Evolutionary conservation across 2,329 filamentous ascomycete species (phyloP).

Genomic region (Dothistroma pini): DNA sequence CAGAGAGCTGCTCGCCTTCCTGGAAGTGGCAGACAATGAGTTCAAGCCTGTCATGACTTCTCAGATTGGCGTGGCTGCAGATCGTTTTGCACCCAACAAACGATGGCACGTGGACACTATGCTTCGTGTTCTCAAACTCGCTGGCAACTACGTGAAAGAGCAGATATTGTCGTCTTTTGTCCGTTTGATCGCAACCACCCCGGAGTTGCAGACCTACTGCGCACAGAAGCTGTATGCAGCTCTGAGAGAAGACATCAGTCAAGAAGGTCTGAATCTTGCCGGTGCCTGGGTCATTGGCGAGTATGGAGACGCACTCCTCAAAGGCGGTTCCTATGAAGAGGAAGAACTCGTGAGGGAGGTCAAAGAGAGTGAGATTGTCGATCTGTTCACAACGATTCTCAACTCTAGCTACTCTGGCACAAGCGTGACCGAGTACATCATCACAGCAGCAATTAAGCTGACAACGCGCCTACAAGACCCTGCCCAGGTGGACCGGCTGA

Average conservation of each 20-base stretch:
- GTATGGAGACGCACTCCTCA: constrained; percentile 85
- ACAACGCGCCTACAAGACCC: constrained; percentile 81
- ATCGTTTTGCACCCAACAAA: constrained; percentile 94
- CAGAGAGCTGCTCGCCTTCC: constrained; percentile 85
- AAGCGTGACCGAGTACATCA: constrained; percentile 90
- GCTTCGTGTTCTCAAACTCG: constrained; percentile 86
- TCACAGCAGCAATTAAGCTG: constrained; percentile 91
- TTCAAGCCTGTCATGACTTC: constrained; percentile 99
- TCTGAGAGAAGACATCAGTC: constrained; percentile 93
- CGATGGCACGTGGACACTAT: constrained; percentile 99
- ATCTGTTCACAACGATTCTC: constrained; percentile 86
- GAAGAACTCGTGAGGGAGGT: constrained; percentile 82
- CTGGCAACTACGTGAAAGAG: constrained; percentile 96
- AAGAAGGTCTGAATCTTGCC: constrained; percentile 89
- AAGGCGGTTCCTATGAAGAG: constrained; percentile 87
- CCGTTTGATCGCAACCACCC: constrained; percentile 87
- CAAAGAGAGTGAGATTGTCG: constrained; percentile 83
- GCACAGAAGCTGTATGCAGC: constrained; percentile 91
- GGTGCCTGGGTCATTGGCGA: constrained; percentile 98
- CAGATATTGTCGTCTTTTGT: constrained; percentile 97
- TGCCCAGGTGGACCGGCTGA: constrained; percentile 80
- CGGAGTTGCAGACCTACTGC: constrained; percentile 92
- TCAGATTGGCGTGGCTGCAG: constrained; percentile 94
- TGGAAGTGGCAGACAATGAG: constrained; percentile 96
- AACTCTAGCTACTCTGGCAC: constrained; percentile 94